phyloP scores from a whole-genome alignment of 1,139 yeast genomes.

The Kluyveromyces sp. region DNA sequence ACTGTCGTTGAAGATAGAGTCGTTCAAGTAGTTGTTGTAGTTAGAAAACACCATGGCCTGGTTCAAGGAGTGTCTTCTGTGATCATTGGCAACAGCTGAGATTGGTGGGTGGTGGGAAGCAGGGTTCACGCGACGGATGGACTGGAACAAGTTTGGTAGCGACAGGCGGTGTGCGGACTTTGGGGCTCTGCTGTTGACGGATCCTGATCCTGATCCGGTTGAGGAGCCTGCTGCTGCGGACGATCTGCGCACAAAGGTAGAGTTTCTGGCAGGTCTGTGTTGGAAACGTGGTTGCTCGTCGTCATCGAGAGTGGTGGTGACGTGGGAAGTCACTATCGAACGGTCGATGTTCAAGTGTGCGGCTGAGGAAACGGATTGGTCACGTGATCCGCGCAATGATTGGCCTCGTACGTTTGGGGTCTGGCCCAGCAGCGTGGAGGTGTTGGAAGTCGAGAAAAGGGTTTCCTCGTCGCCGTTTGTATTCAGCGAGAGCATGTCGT shows the following conservation, averaged over 20 bases:
- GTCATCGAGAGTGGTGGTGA: not conserved
- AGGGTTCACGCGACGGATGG: not conserved
- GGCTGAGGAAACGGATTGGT: not conserved
- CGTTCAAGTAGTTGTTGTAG: slow-evolving; percentile 16
- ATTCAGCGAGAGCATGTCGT: slow-evolving; percentile 1
- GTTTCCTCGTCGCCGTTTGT: slow-evolving; percentile 2
- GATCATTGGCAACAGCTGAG: not conserved
- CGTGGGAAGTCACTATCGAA: not conserved
- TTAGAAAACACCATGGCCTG: slow-evolving; percentile 7
- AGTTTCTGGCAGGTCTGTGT: no score
- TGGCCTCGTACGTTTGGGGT: not conserved
- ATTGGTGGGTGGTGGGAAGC: not conserved
- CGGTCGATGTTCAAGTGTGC: not conserved
- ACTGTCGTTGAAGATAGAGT: slow-evolving; percentile 5
- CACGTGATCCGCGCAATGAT: not conserved
- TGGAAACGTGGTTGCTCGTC: not conserved
- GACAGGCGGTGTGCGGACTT: not conserved
- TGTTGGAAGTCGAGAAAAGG: slow-evolving; percentile 1
- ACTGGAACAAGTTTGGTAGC: not conserved
- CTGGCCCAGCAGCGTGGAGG: slow-evolving; percentile 4
- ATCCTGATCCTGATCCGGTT: no score
- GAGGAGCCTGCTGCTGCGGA: no score
- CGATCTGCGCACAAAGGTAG: no score
- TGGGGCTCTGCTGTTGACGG: no score
- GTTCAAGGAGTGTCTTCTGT: not conserved